Percentiles rank a stretch among this genome's conserved stretches.
Conservation (phyloP, 352 stramenopile genomes). For the Halophytophthora batemanensis region DNA sequence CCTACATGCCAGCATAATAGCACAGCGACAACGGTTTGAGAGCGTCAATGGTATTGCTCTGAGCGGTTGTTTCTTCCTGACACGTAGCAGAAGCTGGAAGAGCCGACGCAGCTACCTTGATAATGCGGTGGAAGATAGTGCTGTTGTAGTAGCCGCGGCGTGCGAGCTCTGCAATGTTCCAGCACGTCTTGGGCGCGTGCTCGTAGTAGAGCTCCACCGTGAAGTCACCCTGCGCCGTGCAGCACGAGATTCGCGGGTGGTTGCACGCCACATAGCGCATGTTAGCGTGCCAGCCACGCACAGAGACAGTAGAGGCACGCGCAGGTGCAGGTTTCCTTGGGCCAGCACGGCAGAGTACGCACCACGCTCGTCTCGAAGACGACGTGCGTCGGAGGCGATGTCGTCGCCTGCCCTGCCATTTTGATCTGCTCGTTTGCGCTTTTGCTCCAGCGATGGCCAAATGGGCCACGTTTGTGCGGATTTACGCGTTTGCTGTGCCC, state of each 20-base stretch:
- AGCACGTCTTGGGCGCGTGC: slow-evolving; percentile 90
- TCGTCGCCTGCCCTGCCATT: slow-evolving; percentile 8
- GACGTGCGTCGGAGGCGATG: slow-evolving; percentile 64
- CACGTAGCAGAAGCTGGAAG: not conserved
- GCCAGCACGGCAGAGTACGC: slow-evolving; percentile 3
- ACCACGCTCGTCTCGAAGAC: slow-evolving; percentile 85
- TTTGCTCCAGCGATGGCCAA: not conserved
- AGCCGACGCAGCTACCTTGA: slow-evolving; percentile 49
- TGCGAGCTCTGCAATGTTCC: slow-evolving; percentile 92
- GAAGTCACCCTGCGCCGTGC: slow-evolving; percentile 68
- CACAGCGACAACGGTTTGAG: not conserved
- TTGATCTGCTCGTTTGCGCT: not conserved
- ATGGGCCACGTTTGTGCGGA: no score
- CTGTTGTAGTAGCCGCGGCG: slow-evolving; percentile 95
- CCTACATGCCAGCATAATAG: slow-evolving; percentile 19
- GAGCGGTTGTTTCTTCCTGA: not conserved
- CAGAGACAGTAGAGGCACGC: not conserved
- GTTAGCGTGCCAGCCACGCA: not conserved
- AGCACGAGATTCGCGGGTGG: not conserved
- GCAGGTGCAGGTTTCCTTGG: not conserved
- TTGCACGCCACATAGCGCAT: not conserved
- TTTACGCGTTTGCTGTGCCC: no score
- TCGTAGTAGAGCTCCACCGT: slow-evolving; percentile 93
- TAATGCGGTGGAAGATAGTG: slow-evolving; percentile 95
- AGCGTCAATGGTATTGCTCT: not conserved